Evolutionary conservation across 2,329 filamentous ascomycete species (phyloP).

Genomic region (Calonectria hongkongensis): DNA sequence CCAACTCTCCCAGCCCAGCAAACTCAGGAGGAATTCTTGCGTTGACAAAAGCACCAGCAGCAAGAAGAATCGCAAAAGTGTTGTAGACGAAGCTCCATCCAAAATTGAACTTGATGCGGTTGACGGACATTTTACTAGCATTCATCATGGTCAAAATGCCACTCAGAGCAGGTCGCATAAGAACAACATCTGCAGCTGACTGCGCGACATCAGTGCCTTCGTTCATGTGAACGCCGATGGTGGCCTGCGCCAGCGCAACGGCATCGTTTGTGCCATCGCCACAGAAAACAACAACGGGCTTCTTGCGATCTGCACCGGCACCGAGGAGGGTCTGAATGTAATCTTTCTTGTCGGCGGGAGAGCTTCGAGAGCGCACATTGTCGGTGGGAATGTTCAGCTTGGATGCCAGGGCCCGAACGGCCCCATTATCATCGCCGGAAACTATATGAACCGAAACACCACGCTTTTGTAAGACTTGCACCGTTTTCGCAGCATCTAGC

Average conservation of each 20-base stretch:
- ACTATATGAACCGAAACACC: constrained; percentile 68
- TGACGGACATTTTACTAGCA: constrained; percentile 66
- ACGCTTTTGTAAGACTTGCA: constrained; percentile 60
- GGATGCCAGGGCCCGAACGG: constrained; percentile 64
- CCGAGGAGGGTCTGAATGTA: constrained; percentile 65
- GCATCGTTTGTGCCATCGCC: constrained; percentile 90
- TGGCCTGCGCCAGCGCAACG: constrained; percentile 81
- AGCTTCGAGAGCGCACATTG: constrained; percentile 65
- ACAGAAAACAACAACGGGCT: constrained; percentile 77
- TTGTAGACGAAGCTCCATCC: constrained; percentile 84
- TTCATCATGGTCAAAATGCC: constrained; percentile 77
- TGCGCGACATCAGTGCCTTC: constrained; percentile 78
- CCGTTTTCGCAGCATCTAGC: constrained; percentile 60
- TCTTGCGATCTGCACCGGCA: constrained; percentile 37
- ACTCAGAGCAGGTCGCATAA: constrained; percentile 74
- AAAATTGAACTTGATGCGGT: constrained; percentile 80
- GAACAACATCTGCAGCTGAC: constrained; percentile 80
- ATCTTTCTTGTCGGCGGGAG: constrained; percentile 66
- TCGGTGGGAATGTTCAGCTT: constrained; percentile 62
- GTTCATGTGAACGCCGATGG: constrained; percentile 82
- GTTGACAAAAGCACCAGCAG: constrained; percentile 77
- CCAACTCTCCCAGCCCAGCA: constrained; percentile 82
- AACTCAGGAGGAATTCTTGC: constrained; percentile 74
- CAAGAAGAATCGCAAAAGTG: constrained; percentile 79
- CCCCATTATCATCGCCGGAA: constrained; percentile 72